Conservation (phyloP, 129 eudicot genomes). For the Flaveria ramosissima region DNA sequence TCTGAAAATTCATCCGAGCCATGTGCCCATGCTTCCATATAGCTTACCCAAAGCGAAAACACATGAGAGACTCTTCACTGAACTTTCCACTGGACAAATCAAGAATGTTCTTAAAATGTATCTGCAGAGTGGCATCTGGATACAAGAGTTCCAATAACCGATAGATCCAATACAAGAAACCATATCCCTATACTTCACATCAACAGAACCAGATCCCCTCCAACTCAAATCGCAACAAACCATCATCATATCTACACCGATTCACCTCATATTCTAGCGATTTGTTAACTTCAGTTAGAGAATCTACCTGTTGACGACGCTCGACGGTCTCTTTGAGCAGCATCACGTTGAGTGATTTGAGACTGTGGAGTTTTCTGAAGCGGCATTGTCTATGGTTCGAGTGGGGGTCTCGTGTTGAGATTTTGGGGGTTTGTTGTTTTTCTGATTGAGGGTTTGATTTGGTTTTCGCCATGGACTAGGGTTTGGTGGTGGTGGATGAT, state of each 20-base stretch:
- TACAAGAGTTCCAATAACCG: conserved; percentile 64
- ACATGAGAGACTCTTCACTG: conserved; percentile 83
- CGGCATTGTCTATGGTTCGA: conserved; percentile 24
- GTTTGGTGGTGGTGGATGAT: conserved; percentile 21
- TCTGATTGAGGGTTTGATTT: conserved; percentile 47
- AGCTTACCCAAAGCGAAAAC: conserved; percentile 76
- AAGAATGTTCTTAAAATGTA: conserved; percentile 79
- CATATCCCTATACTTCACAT: conserved; percentile 41
- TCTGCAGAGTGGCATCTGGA: conserved; percentile 91
- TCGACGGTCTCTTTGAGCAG: conserved; percentile 70
- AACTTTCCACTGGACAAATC: conserved; percentile 80
- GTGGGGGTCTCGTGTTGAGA: conserved; percentile 1
- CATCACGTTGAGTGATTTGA: conserved; percentile 65
- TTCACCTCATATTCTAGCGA: conserved; percentile 57
- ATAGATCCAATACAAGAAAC: conserved; percentile 37
- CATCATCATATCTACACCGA: conserved; percentile 49
- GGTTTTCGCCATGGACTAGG: conserved; percentile 77
- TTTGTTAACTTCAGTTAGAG: conserved; percentile 37
- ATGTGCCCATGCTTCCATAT: conserved; percentile 78
- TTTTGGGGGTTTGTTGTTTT: conserved; percentile 20
- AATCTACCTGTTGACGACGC: conserved; percentile 72
- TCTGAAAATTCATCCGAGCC: conserved; percentile 61
- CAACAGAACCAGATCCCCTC: conserved; percentile 41
- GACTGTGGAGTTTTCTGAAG: conserved; percentile 53
- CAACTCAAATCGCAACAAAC: conserved; percentile 40